Percentiles rank a stretch among this genome's conserved stretches.
Conservation (phyloP, 148 eudicot genomes). For the Rhododendron molle region DNA sequence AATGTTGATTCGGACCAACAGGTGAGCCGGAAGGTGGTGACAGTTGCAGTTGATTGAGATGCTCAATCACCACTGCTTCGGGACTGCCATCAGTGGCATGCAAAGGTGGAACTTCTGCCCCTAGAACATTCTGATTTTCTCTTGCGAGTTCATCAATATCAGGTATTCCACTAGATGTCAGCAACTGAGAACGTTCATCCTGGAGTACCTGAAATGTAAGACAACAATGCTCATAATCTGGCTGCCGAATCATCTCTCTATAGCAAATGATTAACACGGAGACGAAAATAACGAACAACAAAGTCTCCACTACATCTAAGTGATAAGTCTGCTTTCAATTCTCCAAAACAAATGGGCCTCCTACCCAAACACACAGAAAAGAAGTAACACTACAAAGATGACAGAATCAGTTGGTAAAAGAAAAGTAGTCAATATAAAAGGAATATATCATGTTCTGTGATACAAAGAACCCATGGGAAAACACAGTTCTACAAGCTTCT, state of each 20-base stretch:
- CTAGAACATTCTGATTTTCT: slow-evolving; percentile 8
- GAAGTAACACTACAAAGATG: neutral
- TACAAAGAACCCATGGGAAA: neutral
- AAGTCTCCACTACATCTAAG: neutral
- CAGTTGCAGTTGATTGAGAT: slow-evolving; percentile 9
- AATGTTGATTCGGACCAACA: slow-evolving; percentile 14
- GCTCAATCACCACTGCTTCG: slow-evolving; percentile 12
- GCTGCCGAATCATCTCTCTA: neutral
- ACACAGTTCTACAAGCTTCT: neutral
- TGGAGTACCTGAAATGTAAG: slow-evolving; percentile 19
- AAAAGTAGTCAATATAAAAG: neutral
- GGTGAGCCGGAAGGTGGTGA: slow-evolving; percentile 9
- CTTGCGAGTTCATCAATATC: neutral
- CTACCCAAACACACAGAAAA: neutral
- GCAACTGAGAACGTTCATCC: slow-evolving; percentile 11
- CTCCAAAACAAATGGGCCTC: slow-evolving; percentile 2
- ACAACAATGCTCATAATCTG: neutral
- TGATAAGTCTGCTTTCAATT: neutral
- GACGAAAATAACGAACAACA: neutral
- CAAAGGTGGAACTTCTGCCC: slow-evolving; percentile 13
- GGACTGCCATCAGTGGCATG: slow-evolving; percentile 7
- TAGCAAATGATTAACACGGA: neutral
- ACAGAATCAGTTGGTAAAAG: neutral
- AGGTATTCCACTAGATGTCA: neutral
- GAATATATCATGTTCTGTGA: neutral